phyloP scores from a whole-genome alignment of 139 green algal species.

The Yamagishiella unicocca region DNA sequence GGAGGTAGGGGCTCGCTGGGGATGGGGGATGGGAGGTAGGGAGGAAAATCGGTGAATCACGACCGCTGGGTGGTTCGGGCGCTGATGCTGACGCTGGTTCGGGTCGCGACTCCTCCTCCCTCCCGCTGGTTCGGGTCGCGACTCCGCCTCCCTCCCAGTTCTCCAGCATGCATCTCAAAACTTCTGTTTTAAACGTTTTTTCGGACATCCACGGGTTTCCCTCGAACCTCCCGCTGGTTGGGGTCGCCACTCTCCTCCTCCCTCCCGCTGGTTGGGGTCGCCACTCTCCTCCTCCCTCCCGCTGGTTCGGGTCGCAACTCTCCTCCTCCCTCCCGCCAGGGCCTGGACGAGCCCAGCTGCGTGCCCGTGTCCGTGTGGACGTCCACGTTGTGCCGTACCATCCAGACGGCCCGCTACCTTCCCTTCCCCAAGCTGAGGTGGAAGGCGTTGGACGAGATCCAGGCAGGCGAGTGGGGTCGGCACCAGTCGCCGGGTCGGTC shows the following conservation, averaged over 20 bases:
- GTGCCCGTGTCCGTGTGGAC: constrained; percentile 93
- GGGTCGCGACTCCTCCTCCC: not conserved
- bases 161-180: too few relatives aligned
- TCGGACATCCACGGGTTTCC: too few relatives aligned
- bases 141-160: not conserved
- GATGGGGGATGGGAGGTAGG: not conserved
- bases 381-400: constrained; percentile 90
- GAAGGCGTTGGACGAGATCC: constrained; percentile 83
- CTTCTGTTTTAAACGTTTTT: too few relatives aligned
- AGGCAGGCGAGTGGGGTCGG: constrained; percentile 44
- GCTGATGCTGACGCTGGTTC: not conserved
- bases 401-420: constrained; percentile 88
- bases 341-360: not conserved
- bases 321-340: not conserved
- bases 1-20: too few relatives aligned
- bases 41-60: not conserved
- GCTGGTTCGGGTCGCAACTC: not conserved
- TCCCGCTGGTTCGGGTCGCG: not conserved
- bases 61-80: not conserved
- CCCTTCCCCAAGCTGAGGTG: constrained; percentile 90
- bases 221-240: too few relatives aligned
- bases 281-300: not conserved
- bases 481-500: too few relatives aligned
- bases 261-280: not conserved
- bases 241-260: not conserved